phyloP scores from a whole-genome alignment of 2,329 filamentous ascomycete genomes.

The Tolypocladium cylindrosporum region DNA sequence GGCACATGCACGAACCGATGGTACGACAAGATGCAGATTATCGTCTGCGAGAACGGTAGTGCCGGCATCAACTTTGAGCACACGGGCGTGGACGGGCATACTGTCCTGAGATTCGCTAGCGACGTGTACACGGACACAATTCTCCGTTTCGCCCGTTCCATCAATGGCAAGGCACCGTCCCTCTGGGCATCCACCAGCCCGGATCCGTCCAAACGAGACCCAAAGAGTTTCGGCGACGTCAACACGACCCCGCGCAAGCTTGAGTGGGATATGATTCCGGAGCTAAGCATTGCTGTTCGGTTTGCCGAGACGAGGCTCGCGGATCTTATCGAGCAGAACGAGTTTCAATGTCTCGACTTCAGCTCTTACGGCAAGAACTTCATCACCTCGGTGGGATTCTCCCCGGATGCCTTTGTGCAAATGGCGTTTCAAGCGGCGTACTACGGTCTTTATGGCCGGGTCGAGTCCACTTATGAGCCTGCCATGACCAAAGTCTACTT shows the following conservation, averaged over 20 bases:
- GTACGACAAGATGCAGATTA: slow-evolving; percentile 99
- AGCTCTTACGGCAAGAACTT: slow-evolving; percentile 89
- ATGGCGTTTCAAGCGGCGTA: slow-evolving; percentile 99
- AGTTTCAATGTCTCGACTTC: slow-evolving; percentile 90
- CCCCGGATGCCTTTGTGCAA: slow-evolving; percentile 93
- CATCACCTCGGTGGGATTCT: slow-evolving; percentile 94
- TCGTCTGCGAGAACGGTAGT: slow-evolving; percentile 97
- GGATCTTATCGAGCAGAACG: slow-evolving; percentile 92
- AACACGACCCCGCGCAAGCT: slow-evolving; percentile 91
- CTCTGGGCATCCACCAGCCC: slow-evolving; percentile 87
- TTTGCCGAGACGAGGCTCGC: slow-evolving; percentile 93
- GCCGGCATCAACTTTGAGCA: slow-evolving; percentile 99
- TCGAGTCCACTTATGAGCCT: slow-evolving; percentile 94
- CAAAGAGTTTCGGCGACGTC: slow-evolving; percentile 84
- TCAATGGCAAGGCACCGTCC: slow-evolving; percentile 86
- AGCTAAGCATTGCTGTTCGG: slow-evolving; percentile 80
- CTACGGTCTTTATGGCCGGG: slow-evolving; percentile 87
- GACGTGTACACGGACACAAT: slow-evolving; percentile 98
- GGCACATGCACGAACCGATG: slow-evolving; percentile 96
- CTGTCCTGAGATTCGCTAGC: slow-evolving; percentile 88
- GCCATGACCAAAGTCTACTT: slow-evolving; percentile 95
- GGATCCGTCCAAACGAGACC: slow-evolving; percentile 85
- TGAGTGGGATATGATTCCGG: slow-evolving; percentile 94
- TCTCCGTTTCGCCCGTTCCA: slow-evolving; percentile 84
- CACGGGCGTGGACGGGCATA: slow-evolving; percentile 95